Evolutionary conservation across 2,329 filamentous ascomycete species (phyloP).

Genomic region (Ilyonectria mors-panacis): DNA sequence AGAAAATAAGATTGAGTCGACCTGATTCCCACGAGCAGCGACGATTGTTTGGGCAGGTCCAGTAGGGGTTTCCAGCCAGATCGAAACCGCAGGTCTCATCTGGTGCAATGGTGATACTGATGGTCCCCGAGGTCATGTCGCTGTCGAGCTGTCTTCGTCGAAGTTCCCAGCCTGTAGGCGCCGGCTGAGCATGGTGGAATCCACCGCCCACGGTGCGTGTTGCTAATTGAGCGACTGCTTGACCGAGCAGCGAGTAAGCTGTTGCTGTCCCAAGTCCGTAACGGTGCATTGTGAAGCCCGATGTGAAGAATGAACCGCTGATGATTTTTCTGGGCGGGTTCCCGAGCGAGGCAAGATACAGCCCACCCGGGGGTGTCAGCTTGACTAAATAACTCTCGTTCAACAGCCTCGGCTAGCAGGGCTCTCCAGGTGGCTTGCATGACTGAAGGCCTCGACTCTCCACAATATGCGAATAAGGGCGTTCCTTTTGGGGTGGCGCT

Average conservation of each 20-base stretch:
- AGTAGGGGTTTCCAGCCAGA: not conserved
- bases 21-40: slow-evolving; percentile 4
- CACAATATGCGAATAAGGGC: no score
- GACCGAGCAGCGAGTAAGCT: not conserved
- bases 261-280: no score
- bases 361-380: no score
- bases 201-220: not conserved
- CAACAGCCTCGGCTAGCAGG: no score
- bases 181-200: not conserved
- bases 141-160: not conserved
- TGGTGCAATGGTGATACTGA: not conserved
- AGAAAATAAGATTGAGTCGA: not conserved
- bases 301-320: no score
- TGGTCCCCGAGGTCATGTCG: not conserved
- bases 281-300: no score
- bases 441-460: no score
- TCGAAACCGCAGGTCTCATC: slow-evolving; percentile 1
- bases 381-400: no score
- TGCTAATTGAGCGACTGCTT: not conserved
- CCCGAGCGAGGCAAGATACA: no score
- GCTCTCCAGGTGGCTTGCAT: no score
- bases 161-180: not conserved
- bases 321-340: no score
- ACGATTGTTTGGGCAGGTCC: not conserved
- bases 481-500: no score